Evolutionary conservation across 768 basidiomycete species (phyloP).

Genomic region (Leccinum disarticulatum): DNA sequence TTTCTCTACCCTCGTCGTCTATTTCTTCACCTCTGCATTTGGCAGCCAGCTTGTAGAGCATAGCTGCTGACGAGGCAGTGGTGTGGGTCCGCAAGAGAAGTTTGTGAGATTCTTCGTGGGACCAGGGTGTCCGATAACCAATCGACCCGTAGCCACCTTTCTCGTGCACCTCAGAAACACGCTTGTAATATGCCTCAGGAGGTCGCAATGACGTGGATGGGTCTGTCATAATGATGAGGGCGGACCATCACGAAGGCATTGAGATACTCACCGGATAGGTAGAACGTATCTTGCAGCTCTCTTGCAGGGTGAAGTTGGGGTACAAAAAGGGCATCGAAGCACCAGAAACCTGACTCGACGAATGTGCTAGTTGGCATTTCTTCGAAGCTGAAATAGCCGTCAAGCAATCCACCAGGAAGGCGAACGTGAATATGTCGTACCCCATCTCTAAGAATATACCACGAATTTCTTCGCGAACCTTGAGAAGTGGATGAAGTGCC

Average conservation of each 20-base stretch:
- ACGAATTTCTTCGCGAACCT: conserved; percentile 96
- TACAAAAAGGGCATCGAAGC: conserved; percentile 96
- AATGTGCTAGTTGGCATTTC: conserved; percentile 98
- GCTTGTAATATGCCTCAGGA: conserved; percentile 78
- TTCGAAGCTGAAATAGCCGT: conserved; percentile 64
- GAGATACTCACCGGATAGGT: conserved; percentile 73
- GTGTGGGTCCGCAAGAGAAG: conserved; percentile 96
- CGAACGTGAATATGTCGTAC: conserved; percentile 43
- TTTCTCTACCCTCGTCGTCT: conserved; percentile 34
- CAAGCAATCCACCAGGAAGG: not conserved
- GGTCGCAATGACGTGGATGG: conserved; percentile 76
- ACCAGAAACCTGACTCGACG: conserved; percentile 99
- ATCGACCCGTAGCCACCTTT: conserved; percentile 87
- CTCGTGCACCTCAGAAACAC: conserved; percentile 81
- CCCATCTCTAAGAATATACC: conserved; percentile 99
- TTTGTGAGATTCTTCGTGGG: conserved; percentile 85
- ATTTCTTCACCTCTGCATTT: conserved; percentile 63
- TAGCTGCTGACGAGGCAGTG: conserved; percentile 89
- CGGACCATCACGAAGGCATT: not conserved
- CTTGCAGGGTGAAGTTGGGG: conserved; percentile 99
- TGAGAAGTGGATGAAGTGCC: conserved; percentile 92
- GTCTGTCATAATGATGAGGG: conserved; percentile 46
- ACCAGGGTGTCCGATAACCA: conserved; percentile 98
- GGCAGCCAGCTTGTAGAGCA: conserved; percentile 93
- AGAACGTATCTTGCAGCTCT: conserved; percentile 98